phyloP scores from a whole-genome alignment of 2,329 filamentous ascomycete species.

The Fusarium albidum region DNA sequence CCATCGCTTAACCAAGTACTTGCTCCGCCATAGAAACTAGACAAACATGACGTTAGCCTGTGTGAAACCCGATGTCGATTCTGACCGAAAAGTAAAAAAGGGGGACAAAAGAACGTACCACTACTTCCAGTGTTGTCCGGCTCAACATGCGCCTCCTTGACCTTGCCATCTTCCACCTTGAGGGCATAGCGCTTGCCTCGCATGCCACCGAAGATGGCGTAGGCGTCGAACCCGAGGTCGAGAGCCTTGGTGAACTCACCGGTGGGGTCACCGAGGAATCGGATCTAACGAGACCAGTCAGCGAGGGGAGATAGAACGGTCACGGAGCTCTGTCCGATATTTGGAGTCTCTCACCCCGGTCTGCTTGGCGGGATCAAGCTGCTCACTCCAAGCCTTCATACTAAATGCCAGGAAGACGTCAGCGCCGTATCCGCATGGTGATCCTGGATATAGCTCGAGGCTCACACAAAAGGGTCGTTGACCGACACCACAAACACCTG shows the following conservation, averaged over 20 bases:
- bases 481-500: slow-evolving; percentile 90
- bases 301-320: neutral
- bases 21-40: slow-evolving; percentile 37
- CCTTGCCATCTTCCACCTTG: slow-evolving; percentile 83
- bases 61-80: neutral
- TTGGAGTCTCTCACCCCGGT: slow-evolving; percentile 72
- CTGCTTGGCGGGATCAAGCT: slow-evolving; percentile 76
- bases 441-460: slow-evolving; percentile 16
- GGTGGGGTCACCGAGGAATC: slow-evolving; percentile 85
- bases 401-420: slow-evolving; percentile 53
- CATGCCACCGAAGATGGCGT: slow-evolving; percentile 80
- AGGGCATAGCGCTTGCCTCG: slow-evolving; percentile 91
- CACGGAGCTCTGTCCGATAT: neutral
- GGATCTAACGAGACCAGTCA: slow-evolving; percentile 66
- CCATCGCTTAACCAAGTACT: slow-evolving; percentile 24
- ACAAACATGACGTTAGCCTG: slow-evolving; percentile 3
- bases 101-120: slow-evolving; percentile 56
- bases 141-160: slow-evolving; percentile 83
- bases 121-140: slow-evolving; percentile 86
- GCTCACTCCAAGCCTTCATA: slow-evolving; percentile 88
- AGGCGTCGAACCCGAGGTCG: slow-evolving; percentile 79
- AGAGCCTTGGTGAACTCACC: slow-evolving; percentile 83
- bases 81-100: neutral
- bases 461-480: slow-evolving; percentile 95
- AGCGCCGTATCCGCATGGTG: neutral